phyloP scores from a whole-genome alignment of 306 rosid genomes.

The Rosa chinensis region DNA sequence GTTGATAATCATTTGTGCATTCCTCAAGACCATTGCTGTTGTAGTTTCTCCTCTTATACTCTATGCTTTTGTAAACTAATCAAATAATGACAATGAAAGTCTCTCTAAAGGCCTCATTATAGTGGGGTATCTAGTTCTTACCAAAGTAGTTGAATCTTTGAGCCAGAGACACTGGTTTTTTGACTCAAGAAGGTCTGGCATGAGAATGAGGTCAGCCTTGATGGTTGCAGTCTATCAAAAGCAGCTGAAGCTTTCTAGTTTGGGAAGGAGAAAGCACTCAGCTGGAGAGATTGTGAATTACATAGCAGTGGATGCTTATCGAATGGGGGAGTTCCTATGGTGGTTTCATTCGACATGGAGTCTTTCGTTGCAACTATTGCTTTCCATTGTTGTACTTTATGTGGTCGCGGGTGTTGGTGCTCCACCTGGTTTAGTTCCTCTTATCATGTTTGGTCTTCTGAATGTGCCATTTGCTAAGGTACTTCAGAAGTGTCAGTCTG shows the following conservation, averaged over 20 bases:
- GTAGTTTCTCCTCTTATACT: conserved; percentile 62
- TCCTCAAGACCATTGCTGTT: conserved; percentile 43
- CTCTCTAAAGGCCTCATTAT: conserved; percentile 48
- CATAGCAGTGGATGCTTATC: conserved; percentile 73
- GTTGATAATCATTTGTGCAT: conserved; percentile 41
- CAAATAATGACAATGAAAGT: conserved; percentile 31
- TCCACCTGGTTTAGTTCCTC: conserved; percentile 59
- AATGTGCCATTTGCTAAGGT: too few species aligned
- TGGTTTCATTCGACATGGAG: conserved; percentile 73
- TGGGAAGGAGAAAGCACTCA: too few species aligned
- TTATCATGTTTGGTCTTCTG: conserved; percentile 52
- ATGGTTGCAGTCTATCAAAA: too few species aligned
- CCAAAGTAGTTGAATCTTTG: conserved; percentile 51
- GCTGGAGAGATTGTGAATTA: too few species aligned
- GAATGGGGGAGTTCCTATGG: conserved; percentile 83
- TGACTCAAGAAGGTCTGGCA: too few species aligned
- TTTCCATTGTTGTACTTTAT: conserved; percentile 47
- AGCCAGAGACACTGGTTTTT: too few species aligned
- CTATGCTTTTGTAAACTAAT: conserved; percentile 62
- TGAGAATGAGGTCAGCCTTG: too few species aligned
- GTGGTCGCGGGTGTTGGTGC: conserved; percentile 68
- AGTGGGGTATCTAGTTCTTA: conserved; percentile 43
- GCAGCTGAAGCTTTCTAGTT: too few species aligned
- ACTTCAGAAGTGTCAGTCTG: too few species aligned
- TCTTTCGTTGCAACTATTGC: conserved; percentile 36